Conservation (phyloP, 495 filamentous ascomycete genomes). For the Emericellopsis terricola region DNA sequence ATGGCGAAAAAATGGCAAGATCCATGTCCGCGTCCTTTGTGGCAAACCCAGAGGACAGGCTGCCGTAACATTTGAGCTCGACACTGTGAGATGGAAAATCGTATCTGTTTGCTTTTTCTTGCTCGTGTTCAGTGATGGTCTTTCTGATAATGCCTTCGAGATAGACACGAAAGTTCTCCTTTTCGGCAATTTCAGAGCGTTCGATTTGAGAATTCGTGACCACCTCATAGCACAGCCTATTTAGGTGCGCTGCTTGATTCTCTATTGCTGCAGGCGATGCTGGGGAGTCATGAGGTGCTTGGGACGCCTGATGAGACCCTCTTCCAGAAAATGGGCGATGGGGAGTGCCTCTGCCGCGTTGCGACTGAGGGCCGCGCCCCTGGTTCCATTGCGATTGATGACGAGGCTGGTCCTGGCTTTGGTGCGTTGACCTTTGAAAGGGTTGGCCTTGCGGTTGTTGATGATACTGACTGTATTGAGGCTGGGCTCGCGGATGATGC, state of each 20-base stretch:
- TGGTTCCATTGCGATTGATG: too few species aligned
- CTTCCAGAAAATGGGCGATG: too few species aligned
- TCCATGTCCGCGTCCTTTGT: constrained; percentile 62
- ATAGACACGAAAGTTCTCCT: constrained; percentile 38
- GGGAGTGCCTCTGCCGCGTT: too few species aligned
- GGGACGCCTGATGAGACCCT: too few species aligned
- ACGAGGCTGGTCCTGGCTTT: too few species aligned
- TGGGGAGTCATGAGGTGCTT: constrained; percentile 1
- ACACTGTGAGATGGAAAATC: constrained; percentile 31
- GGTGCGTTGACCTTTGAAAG: too few species aligned
- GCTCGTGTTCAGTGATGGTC: constrained; percentile 31
- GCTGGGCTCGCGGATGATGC: too few species aligned
- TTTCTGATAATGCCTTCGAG: constrained; percentile 39
- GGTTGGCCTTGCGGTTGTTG: too few species aligned
- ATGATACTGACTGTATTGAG: too few species aligned
- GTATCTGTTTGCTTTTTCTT: constrained; percentile 9
- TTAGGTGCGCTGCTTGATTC: constrained; percentile 25
- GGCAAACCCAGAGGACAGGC: constrained; percentile 55
- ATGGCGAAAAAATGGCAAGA: constrained; percentile 42
- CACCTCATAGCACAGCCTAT: constrained; percentile 20
- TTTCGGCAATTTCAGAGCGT: constrained; percentile 34
- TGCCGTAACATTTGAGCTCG: constrained; percentile 50
- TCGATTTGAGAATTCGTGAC: constrained; percentile 29
- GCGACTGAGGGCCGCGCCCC: too few species aligned
- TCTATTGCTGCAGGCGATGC: constrained; percentile 17